Evolutionary conservation across 805 yeast species (phyloP).

Genomic region (Kodamaea kaohsiungensis): DNA sequence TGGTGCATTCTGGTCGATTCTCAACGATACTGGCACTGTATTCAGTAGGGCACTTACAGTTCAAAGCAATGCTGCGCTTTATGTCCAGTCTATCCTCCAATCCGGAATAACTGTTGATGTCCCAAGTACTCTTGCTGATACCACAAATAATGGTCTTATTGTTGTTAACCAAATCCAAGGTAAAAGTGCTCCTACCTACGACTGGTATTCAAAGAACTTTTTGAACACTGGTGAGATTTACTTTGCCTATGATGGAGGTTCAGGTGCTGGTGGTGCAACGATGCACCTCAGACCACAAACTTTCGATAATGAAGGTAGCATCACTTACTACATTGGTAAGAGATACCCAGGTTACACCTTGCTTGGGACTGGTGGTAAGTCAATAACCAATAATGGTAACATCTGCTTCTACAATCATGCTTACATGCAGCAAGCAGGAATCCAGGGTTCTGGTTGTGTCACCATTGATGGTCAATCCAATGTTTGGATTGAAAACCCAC

Average conservation of each 20-base stretch:
- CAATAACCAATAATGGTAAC: slow-evolving; percentile 13
- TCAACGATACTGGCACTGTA: slow-evolving; percentile 13
- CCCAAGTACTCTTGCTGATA: not conserved
- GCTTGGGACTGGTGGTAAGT: not conserved
- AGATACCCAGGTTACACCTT: slow-evolving; percentile 8
- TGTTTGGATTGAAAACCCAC: slow-evolving; percentile 11
- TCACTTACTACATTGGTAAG: slow-evolving; percentile 19
- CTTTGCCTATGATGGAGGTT: slow-evolving; percentile 12
- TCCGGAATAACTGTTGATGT: slow-evolving; percentile 10
- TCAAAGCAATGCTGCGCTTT: slow-evolving; percentile 16
- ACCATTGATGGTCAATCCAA: slow-evolving; percentile 15
- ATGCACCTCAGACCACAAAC: not conserved
- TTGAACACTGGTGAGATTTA: slow-evolving; percentile 12
- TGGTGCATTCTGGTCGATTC: slow-evolving; percentile 19
- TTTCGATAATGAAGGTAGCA: slow-evolving; percentile 19
- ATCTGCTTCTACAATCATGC: slow-evolving; percentile 23
- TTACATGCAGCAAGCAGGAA: slow-evolving; percentile 20
- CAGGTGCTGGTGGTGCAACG: slow-evolving; percentile 7
- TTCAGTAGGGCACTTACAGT: slow-evolving; percentile 14
- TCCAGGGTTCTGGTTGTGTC: slow-evolving; percentile 30
- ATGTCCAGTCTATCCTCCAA: slow-evolving; percentile 10
- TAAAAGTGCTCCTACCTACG: slow-evolving; percentile 9
- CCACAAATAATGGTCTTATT: slow-evolving; percentile 19
- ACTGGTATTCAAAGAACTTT: slow-evolving; percentile 4
- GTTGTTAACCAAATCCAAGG: slow-evolving; percentile 16